phyloP scores from a whole-genome alignment of 352 stramenopile species.

The Phytophthora meadii region DNA sequence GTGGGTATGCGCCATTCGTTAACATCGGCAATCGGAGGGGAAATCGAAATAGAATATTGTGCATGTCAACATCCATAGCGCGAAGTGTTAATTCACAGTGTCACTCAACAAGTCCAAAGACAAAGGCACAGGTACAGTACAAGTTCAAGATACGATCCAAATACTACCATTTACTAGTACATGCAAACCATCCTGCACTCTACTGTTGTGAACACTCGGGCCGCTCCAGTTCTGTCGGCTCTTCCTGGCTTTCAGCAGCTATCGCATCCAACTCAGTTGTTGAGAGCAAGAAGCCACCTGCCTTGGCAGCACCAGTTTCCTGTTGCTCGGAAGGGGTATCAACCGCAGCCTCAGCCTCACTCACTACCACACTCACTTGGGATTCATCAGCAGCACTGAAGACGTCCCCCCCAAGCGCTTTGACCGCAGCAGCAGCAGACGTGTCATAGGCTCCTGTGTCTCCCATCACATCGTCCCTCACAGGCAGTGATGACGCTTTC shows the following conservation, averaged over 20 bases:
- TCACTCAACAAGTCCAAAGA: too few species aligned
- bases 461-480: slow-evolving; percentile 19
- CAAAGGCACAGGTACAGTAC: too few species aligned
- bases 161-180: slow-evolving; percentile 17
- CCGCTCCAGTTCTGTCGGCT: slow-evolving; percentile 44
- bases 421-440: slow-evolving; percentile 37
- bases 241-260: slow-evolving; percentile 28
- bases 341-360: neutral
- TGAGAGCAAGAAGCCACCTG: slow-evolving; percentile 51
- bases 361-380: slow-evolving; percentile 4
- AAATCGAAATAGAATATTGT: slow-evolving; percentile 51
- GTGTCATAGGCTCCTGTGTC: slow-evolving; percentile 33
- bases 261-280: slow-evolving; percentile 33
- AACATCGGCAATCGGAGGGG: slow-evolving; percentile 14
- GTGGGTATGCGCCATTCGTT: slow-evolving; percentile 7
- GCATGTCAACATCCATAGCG: slow-evolving; percentile 26
- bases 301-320: slow-evolving; percentile 1
- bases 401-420: slow-evolving; percentile 23
- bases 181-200: slow-evolving; percentile 4
- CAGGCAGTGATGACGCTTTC: slow-evolving; percentile 1
- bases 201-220: slow-evolving; percentile 63
- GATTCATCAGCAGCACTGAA: slow-evolving; percentile 7
- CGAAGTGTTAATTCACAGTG: neutral
- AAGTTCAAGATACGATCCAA: neutral
- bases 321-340: slow-evolving; percentile 1